A percentile compares a stretch with the other conserved stretches of the same genome.
Conservation (phyloP, 495 filamentous ascomycete genomes). For the Penicillium flavigenum region DNA sequence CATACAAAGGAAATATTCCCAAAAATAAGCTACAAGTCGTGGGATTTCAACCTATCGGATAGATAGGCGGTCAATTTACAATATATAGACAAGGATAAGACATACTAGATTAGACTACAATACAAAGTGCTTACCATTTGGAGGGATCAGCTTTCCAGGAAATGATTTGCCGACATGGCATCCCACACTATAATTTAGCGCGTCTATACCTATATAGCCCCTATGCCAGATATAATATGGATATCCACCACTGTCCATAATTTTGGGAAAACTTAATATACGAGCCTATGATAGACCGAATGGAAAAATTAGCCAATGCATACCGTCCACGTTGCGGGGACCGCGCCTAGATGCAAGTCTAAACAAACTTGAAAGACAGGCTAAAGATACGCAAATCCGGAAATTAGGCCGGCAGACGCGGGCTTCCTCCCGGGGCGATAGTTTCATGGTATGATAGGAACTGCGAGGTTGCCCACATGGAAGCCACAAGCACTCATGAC, state of each 20-base stretch:
- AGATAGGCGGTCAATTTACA: not conserved
- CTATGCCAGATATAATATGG: not conserved
- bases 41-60: not conserved
- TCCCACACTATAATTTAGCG: not conserved
- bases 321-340: not conserved
- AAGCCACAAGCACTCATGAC: not conserved
- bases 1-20: not conserved
- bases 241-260: not conserved
- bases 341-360: not conserved
- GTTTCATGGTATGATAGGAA: not conserved
- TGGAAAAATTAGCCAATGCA: not conserved
- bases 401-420: not conserved
- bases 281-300: not conserved
- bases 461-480: not conserved
- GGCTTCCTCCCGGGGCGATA: not conserved
- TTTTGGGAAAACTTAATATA: not conserved
- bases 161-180: not conserved
- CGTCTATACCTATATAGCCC: not conserved
- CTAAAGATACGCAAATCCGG: not conserved
- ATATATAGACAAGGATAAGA: not conserved
- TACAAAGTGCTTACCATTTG: not conserved
- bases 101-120: not conserved
- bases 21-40: not conserved
- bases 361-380: not conserved
- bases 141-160: not conserved